These are phyloP conservation scores for Primulina huaijiensis DNA, from an alignment of 257 asterid species.

Conservation along the genomic window DNA sequence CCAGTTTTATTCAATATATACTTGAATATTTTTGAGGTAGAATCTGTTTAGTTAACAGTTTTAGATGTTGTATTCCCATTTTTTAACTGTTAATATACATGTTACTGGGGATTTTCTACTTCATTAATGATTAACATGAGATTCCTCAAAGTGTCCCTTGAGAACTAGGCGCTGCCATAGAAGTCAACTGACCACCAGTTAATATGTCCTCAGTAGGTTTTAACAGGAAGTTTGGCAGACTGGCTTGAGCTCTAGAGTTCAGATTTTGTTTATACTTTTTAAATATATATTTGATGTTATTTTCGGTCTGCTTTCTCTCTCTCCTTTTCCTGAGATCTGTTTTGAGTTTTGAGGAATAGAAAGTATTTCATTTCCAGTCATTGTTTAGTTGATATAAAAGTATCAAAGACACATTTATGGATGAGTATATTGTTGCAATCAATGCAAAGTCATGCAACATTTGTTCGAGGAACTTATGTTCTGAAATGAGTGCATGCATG, in stretches of 20 bases:
- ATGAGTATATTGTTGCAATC: slow-evolving; percentile 17
- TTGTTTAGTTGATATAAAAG: slow-evolving; percentile 21
- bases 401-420: slow-evolving; percentile 10
- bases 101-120: background rate
- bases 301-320: slow-evolving; percentile 8
- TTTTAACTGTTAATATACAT: background rate
- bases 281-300: slow-evolving; percentile 13
- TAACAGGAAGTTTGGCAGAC: slow-evolving; percentile 7
- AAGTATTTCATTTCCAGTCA: slow-evolving; percentile 5
- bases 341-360: background rate
- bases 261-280: slow-evolving; percentile 14
- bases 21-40: slow-evolving; percentile 94
- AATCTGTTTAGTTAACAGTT: slow-evolving; percentile 24
- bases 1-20: slow-evolving; percentile 73
- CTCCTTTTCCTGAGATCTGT: slow-evolving; percentile 10
- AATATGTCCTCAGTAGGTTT: slow-evolving; percentile 16
- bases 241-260: slow-evolving; percentile 10
- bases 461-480: slow-evolving; percentile 14
- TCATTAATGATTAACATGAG: slow-evolving; percentile 15
- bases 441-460: slow-evolving; percentile 13
- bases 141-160: background rate
- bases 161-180: slow-evolving; percentile 4
- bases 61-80: slow-evolving; percentile 15
- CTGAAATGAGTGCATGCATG: slow-evolving; percentile 25
- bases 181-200: background rate